Evolutionary conservation across 306 rosid species (phyloP), one percentile per base, ranked within the genome.

Genomic region (Dryas octopetala): DNA sequence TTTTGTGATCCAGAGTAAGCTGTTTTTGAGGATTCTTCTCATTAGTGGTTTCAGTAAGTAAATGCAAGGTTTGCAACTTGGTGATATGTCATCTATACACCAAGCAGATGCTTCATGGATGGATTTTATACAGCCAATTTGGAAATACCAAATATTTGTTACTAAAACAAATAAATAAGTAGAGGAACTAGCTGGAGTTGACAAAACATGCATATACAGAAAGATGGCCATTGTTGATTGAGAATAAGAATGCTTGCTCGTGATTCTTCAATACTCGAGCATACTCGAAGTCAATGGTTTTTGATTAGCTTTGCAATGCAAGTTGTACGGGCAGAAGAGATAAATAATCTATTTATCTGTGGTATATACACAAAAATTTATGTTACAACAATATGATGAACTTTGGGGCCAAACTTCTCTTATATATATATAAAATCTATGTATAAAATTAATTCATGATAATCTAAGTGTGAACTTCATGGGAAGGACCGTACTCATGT

Each of bases 1-100:
- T 78, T 52, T 46, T 73, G 65, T 73, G 64, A 9, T 78, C 43
- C 64, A 71, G 70, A 65, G 73, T 57, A 41, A 70, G 74, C 67
- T 9, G n/a, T 71, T 72, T 66, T 48, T 50, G 44, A 50, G 76
- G 62, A 32, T 70, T 55, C 55, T 68, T 78, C 66, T 60, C 63
- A 45, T 62, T 46, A 28, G 69, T 73, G 69, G 71, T 28, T 49
- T 66, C 76, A 23, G 60, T 51, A 68, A 71, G 62, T 70, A 63
- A 70, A 57, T 44, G 80, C 45, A 75, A 68, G 61, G 71, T 51
- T 73, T 66, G 48, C 67, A 43, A 70, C 50, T 70, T 64, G 61
- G 71, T 81, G 67, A 70, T 67, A 58, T 71, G 75, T 47, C 70
- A 69, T 9, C 52, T 51, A 38, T 32, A 52, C 62, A 38, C 5